These are phyloP conservation scores for Solanum lycopersicoides DNA, from an alignment of 257 asterid genomes.

Conservation along the genomic window DNA sequence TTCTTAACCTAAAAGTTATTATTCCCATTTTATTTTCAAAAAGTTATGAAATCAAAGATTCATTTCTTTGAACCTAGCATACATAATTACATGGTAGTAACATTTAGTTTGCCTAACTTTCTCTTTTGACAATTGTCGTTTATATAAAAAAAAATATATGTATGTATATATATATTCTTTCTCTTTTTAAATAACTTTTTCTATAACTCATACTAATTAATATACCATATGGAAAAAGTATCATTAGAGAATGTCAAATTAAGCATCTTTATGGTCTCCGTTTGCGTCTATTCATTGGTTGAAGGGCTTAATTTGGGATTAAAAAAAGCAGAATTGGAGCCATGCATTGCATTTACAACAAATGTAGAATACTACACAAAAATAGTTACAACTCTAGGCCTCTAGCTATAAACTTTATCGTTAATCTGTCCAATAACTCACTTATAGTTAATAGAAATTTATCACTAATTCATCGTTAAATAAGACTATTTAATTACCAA, in stretches of 20 bases:
- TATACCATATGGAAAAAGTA: neutral
- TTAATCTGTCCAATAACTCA: neutral
- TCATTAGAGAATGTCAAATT: neutral
- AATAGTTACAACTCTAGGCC: neutral
- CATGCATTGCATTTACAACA: neutral
- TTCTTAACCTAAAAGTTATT: slow-evolving; percentile 18
- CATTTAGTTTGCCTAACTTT: slow-evolving; percentile 15
- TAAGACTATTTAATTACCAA: neutral
- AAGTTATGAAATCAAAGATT: slow-evolving; percentile 5
- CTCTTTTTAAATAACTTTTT: neutral
- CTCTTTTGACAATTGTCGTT: slow-evolving; percentile 15
- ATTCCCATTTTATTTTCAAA: slow-evolving; percentile 2
- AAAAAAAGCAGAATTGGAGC: neutral
- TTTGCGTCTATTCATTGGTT: neutral
- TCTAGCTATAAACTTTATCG: neutral
- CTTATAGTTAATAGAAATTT: neutral
- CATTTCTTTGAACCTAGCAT: slow-evolving; percentile 10
- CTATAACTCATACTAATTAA: neutral
- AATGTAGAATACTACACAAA: neutral
- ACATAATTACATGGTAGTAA: neutral
- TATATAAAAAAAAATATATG: neutral
- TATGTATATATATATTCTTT: neutral
- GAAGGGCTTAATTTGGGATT: neutral
- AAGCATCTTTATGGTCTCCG: slow-evolving; percentile 8
- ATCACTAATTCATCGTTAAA: neutral